phyloP scores from a whole-genome alignment of 306 rosid genomes.

The Castanea sativa region DNA sequence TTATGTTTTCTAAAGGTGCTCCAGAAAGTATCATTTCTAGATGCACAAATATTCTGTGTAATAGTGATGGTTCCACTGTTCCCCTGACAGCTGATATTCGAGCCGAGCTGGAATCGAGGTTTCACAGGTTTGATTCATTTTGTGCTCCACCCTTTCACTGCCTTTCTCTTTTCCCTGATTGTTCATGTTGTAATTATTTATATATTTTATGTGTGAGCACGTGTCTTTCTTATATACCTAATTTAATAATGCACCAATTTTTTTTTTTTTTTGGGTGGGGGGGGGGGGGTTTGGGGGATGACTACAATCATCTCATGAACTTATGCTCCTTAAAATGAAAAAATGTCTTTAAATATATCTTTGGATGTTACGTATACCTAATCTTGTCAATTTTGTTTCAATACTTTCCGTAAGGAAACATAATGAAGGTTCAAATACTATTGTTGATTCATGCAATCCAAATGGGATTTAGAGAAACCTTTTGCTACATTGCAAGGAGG shows the following conservation, averaged over 20 bases:
- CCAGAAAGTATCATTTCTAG: constrained; percentile 90
- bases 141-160: neutral
- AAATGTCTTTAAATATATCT: neutral
- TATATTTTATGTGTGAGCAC: neutral
- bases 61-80: constrained; percentile 63
- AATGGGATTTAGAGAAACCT: no score
- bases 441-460: neutral
- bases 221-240: neutral
- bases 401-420: neutral
- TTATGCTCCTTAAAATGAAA: neutral
- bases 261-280: no score
- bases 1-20: constrained; percentile 91
- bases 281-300: no score
- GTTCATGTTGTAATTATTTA: neutral
- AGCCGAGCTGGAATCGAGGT: constrained; percentile 71
- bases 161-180: neutral
- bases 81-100: constrained; percentile 71
- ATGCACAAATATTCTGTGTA: constrained; percentile 79
- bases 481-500: no score
- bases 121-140: constrained; percentile 58
- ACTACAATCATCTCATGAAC: no score
- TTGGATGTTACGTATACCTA: neutral
- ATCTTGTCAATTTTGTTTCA: neutral
- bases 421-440: neutral
- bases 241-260: neutral